A percentile compares a stretch with the other conserved stretches of the same genome.
These are phyloP conservation scores for Cryphonectria naterciae DNA, from an alignment of 2,329 filamentous ascomycete species.

Conservation along the genomic window DNA sequence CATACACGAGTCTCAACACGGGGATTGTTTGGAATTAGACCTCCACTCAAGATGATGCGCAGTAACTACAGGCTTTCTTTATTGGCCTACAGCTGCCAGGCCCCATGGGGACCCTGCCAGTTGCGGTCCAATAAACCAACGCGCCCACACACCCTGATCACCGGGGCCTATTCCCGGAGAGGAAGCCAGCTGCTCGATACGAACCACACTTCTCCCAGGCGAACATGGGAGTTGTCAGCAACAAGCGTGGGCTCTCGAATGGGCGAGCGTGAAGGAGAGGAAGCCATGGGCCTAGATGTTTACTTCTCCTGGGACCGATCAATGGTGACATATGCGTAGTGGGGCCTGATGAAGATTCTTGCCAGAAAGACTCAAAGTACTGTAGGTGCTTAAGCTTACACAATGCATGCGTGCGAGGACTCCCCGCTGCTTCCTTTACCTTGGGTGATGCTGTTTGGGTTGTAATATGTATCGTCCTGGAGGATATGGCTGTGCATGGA, in stretches of 20 bases:
- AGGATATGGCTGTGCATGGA: not conserved
- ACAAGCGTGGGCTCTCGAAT: not conserved
- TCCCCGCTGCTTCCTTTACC: not conserved
- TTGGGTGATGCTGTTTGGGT: not conserved
- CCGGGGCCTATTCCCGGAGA: constrained; percentile 17
- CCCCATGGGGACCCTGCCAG: not conserved
- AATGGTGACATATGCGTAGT: not conserved
- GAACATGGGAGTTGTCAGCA: not conserved
- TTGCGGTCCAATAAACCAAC: constrained; percentile 10
- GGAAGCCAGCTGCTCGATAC: constrained; percentile 22
- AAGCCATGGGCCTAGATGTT: not conserved
- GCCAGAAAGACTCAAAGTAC: not conserved
- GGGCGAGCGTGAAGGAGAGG: not conserved
- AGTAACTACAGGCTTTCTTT: not conserved
- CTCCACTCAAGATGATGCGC: not conserved
- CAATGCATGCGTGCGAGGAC: not conserved
- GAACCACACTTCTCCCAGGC: not conserved
- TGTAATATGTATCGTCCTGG: not conserved
- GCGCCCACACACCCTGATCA: constrained; percentile 12
- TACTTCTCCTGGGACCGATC: not conserved
- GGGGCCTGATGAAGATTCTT: not conserved
- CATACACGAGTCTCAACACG: not conserved
- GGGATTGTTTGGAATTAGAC: not conserved
- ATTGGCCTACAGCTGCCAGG: not conserved
- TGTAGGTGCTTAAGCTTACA: not conserved